A percentile compares a stretch with the other conserved stretches of the same genome.
Conservation (phyloP, 192 early-diverging fungal genomes). For the Backusella parvicylindrica region DNA sequence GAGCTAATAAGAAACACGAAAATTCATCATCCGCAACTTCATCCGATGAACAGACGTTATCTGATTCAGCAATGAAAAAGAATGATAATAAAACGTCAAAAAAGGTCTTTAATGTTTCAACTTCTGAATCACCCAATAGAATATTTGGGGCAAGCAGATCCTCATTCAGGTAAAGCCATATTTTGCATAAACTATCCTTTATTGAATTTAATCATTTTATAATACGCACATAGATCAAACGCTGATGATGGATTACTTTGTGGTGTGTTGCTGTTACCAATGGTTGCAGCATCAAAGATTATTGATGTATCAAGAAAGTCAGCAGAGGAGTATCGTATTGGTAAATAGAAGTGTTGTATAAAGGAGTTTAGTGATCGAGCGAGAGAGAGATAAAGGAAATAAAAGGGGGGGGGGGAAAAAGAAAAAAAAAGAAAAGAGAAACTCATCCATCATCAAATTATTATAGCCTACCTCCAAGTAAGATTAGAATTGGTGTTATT, state of each 20-base stretch:
- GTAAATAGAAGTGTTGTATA: slow-evolving; percentile 16
- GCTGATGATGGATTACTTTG: slow-evolving; percentile 58
- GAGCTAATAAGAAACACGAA: not conserved
- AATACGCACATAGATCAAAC: slow-evolving; percentile 31
- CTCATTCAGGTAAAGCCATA: slow-evolving; percentile 9
- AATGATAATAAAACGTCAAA: not conserved
- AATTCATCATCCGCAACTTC: slow-evolving; percentile 9
- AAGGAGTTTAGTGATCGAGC: not conserved
- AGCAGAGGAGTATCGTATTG: slow-evolving; percentile 22
- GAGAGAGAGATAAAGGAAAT: not conserved
- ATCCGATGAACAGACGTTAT: slow-evolving; percentile 12
- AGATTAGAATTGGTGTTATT: slow-evolving; percentile 36
- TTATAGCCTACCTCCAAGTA: slow-evolving; percentile 23
- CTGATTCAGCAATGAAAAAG: not conserved
- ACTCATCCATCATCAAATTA: not conserved
- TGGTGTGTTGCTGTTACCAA: slow-evolving; percentile 46
- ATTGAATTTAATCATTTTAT: not conserved
- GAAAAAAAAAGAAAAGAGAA: not conserved
- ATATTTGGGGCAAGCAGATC: slow-evolving; percentile 23
- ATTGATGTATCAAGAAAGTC: slow-evolving; percentile 33
- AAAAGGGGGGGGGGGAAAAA: not conserved
- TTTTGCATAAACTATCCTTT: not conserved
- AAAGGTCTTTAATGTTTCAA: not conserved
- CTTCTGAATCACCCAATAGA: not conserved
- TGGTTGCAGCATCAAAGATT: slow-evolving; percentile 51